A percentile compares a stretch with the other conserved stretches of the same genome.
These are phyloP conservation scores for Chrysoporthe puriensis DNA, from an alignment of 2,329 filamentous ascomycete genomes.

Conservation along the genomic window DNA sequence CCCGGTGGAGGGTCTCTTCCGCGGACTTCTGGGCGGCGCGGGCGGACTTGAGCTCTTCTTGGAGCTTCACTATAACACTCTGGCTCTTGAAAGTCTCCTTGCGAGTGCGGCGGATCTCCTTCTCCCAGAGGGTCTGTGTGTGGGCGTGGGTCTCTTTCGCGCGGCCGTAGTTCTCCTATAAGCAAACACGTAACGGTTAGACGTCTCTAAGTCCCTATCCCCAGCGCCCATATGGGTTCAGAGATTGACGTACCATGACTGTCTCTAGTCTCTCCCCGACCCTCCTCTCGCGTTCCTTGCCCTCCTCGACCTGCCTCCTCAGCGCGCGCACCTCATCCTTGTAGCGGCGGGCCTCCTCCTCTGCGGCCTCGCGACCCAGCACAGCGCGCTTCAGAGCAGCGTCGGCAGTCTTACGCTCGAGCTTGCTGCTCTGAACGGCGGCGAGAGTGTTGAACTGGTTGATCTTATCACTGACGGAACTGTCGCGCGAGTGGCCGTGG, in stretches of 20 bases:
- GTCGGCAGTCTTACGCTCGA: constrained; percentile 67
- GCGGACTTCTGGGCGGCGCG: constrained; percentile 57
- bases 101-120: constrained; percentile 69
- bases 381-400: constrained; percentile 68
- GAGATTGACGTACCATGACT: constrained; percentile 62
- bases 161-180: constrained; percentile 70
- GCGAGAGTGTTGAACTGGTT: constrained; percentile 74
- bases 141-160: constrained; percentile 71
- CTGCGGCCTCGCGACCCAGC: constrained; percentile 71
- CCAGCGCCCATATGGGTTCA: background rate
- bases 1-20: constrained; percentile 63
- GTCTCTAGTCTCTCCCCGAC: constrained; percentile 69
- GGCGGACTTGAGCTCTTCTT: constrained; percentile 71
- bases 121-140: constrained; percentile 71
- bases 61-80: constrained; percentile 69
- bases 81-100: constrained; percentile 80
- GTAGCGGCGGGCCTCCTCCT: constrained; percentile 66
- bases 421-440: constrained; percentile 57
- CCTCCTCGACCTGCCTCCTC: constrained; percentile 64
- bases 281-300: constrained; percentile 66
- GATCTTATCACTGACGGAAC: constrained; percentile 68
- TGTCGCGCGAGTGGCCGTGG: constrained; percentile 54
- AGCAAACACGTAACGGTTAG: background rate
- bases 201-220: background rate
- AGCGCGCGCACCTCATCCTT: constrained; percentile 63